Percentiles rank a stretch among this genome's conserved stretches.
These are phyloP conservation scores for Aspergillus hortae DNA, from an alignment of 2,329 filamentous ascomycete genomes.

Conservation along the genomic window DNA sequence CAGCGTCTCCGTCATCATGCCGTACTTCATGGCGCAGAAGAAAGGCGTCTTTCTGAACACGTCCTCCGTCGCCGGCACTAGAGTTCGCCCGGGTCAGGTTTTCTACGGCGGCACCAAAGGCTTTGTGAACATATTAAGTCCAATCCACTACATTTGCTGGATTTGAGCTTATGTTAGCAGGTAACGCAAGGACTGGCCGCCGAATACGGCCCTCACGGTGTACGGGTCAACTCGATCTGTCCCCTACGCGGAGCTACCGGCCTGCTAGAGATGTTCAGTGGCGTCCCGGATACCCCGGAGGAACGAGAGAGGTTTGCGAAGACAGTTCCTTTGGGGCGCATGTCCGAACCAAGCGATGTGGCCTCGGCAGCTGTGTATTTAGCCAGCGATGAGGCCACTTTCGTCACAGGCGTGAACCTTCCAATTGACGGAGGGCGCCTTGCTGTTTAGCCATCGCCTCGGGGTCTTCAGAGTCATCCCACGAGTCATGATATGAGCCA, in stretches of 20 bases:
- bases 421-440: neutral
- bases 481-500: no score
- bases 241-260: constrained; percentile 16
- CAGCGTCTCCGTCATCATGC: constrained; percentile 1
- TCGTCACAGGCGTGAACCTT: constrained; percentile 1
- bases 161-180: neutral
- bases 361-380: constrained; percentile 1
- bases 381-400: constrained; percentile 2
- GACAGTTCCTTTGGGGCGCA: constrained; percentile 1
- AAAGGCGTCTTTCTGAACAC: constrained; percentile 3
- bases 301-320: neutral
- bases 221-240: constrained; percentile 17
- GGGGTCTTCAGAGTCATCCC: neutral
- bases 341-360: constrained; percentile 2
- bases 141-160: neutral
- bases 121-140: neutral
- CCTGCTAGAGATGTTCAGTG: constrained; percentile 4
- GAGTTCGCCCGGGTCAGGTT: neutral
- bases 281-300: constrained; percentile 1
- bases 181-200: constrained; percentile 11
- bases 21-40: constrained; percentile 1
- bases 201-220: constrained; percentile 10
- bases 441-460: neutral
- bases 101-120: constrained; percentile 3
- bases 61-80: neutral